Base-by-base conservation (phyloP, 768 basidiomycete species). In the Kwoniella botswanensis region DNA sequence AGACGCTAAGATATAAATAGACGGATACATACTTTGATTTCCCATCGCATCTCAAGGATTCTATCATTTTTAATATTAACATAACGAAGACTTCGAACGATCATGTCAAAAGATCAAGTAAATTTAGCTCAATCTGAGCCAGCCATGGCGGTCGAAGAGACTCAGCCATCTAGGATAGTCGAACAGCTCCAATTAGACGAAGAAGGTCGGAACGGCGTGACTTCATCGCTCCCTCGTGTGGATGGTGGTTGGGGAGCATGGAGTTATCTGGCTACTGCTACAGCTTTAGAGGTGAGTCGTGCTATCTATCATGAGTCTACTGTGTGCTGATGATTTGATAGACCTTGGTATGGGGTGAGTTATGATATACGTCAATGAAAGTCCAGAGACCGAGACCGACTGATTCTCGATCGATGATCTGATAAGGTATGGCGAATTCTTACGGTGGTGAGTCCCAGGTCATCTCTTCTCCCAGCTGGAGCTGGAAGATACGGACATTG, bases 221-320 rank as follows among this genome's bases (percentile, higher is more conserved):
- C 59, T 13, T 18, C 35, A 12, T 63, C 58, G 29, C 46, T 76
- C 9, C 75, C 75, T n/a, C 72, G 62, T 3, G 70, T 71, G 3
- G 75, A 76, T 65, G 72, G 72, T 17, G 75, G 75, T 4, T 66
- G 75, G 60, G 68, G 70, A 46, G 75, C 75, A 6, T 76, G 75
- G 75, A 71, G 67, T 24, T 76, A 76, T 53, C 43, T 76, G 6
- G 66, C 72, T 11, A 63, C 65, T 52, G 75, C 75, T 18, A 76
- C 75, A 9, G 72, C 66, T 0, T 43, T 76, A 18, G 75, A 76
- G 64, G 72, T 71, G 65, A 43, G 71, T 54, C 24, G 21, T 7
- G n/a, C 29, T 11, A 41, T 43, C 26, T 12, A 46, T 41, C 26
- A 0, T 5, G 35, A 11, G 9, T 42, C 41, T 18, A 29, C 44